Evolutionary conservation across 495 filamentous ascomycete genomes (phyloP).

Genomic region (Penicillium antarcticum): DNA sequence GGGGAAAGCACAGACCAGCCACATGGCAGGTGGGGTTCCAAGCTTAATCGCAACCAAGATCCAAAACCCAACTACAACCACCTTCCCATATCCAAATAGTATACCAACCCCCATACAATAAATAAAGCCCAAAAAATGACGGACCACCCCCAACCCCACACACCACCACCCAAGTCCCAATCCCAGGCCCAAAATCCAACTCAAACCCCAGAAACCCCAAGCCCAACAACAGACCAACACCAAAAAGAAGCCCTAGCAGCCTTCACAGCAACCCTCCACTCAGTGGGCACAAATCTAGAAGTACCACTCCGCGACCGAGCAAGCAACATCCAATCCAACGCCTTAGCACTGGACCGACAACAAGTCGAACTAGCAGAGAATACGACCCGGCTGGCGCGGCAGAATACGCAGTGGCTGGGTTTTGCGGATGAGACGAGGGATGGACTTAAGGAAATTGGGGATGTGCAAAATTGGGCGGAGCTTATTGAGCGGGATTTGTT

Average conservation of each 20-base stretch:
- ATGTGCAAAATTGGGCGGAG: slow-evolving; percentile 98
- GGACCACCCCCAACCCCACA: not conserved
- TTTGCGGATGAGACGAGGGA: slow-evolving; percentile 65
- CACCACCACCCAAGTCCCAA: not conserved
- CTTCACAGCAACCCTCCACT: slow-evolving; percentile 72
- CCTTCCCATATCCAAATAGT: not conserved
- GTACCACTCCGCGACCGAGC: slow-evolving; percentile 69
- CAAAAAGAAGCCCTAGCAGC: slow-evolving; percentile 65
- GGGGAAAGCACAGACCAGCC: no score
- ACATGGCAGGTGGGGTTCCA: no score
- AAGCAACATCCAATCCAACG: slow-evolving; percentile 70
- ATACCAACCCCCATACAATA: not conserved
- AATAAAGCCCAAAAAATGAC: not conserved
- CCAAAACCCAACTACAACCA: no score
- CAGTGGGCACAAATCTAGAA: slow-evolving; percentile 67
- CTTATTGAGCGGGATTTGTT: slow-evolving; percentile 87
- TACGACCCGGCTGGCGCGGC: slow-evolving; percentile 62
- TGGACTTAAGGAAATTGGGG: slow-evolving; percentile 86
- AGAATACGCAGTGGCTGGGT: slow-evolving; percentile 67
- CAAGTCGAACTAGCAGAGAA: slow-evolving; percentile 63
- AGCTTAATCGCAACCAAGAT: no score
- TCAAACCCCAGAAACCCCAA: slow-evolving; percentile 1
- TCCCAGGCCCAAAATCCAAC: not conserved
- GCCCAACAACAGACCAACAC: slow-evolving; percentile 14
- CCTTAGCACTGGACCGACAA: slow-evolving; percentile 64